phyloP scores from a whole-genome alignment of 768 basidiomycete genomes.

The Hygrocybe punicea region DNA sequence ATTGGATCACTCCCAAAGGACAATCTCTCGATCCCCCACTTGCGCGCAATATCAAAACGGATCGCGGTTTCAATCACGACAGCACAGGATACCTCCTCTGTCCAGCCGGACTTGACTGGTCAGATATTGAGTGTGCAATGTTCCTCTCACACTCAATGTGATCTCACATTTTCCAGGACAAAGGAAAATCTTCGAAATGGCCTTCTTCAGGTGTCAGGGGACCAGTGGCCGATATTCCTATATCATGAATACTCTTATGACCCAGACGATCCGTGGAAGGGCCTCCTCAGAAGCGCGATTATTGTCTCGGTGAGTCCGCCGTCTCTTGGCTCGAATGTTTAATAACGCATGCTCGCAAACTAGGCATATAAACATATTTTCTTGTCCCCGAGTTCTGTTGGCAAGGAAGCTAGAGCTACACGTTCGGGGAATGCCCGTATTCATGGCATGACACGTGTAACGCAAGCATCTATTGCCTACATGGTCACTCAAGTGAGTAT shows the following conservation, averaged over 20 bases:
- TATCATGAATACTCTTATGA: slow-evolving; percentile 17
- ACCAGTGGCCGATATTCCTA: slow-evolving; percentile 17
- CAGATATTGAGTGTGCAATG: slow-evolving; percentile 12
- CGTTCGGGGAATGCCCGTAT: slow-evolving; percentile 14
- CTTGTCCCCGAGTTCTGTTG: neutral
- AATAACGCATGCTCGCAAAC: neutral
- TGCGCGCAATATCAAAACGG: slow-evolving; percentile 13
- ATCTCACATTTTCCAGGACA: slow-evolving; percentile 3
- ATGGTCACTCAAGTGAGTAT: neutral
- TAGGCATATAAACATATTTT: slow-evolving; percentile 14
- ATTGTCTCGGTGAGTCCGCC: slow-evolving; percentile 3
- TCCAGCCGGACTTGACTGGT: slow-evolving; percentile 21
- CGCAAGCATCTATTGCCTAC: slow-evolving; percentile 7
- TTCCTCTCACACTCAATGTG: neutral
- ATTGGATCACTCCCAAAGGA: slow-evolving; percentile 17
- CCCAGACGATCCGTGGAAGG: slow-evolving; percentile 16
- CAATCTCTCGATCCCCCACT: slow-evolving; percentile 11
- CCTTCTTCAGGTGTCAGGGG: slow-evolving; percentile 8
- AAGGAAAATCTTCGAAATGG: slow-evolving; percentile 10
- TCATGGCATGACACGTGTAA: slow-evolving; percentile 11
- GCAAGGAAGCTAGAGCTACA: slow-evolving; percentile 9
- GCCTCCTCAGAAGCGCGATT: slow-evolving; percentile 7
- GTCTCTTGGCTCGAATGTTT: neutral
- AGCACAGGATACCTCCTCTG: slow-evolving; percentile 19
- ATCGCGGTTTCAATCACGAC: slow-evolving; percentile 17